Percentiles rank a stretch among this genome's conserved stretches.
Evolutionary conservation across 2,329 filamentous ascomycete genomes (phyloP).

Genomic region (Phaeoacremonium minimum): DNA sequence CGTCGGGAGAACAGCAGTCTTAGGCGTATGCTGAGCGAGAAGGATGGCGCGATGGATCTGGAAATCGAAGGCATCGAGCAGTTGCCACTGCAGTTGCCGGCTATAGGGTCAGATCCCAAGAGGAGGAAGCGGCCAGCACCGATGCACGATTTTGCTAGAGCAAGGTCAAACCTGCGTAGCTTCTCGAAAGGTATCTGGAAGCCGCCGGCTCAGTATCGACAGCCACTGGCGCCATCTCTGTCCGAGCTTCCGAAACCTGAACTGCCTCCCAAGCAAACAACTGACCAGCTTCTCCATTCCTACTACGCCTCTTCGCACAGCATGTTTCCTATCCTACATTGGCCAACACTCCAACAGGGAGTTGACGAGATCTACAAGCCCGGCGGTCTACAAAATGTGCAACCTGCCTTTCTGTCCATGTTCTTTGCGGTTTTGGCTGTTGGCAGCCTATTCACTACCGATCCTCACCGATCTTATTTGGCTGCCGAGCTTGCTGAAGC

Average conservation of each 20-base stretch:
- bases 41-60: constrained; percentile 34
- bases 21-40: constrained; percentile 56
- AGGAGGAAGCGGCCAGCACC: constrained; percentile 57
- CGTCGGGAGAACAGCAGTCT: constrained; percentile 76
- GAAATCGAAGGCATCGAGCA: constrained; percentile 42
- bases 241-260: constrained; percentile 54
- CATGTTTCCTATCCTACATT: constrained; percentile 81
- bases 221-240: constrained; percentile 35
- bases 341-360: constrained; percentile 74
- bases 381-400: constrained; percentile 54
- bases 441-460: constrained; percentile 68
- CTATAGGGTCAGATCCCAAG: constrained; percentile 62
- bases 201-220: constrained; percentile 65
- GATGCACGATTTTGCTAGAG: constrained; percentile 66
- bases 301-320: constrained; percentile 77
- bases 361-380: constrained; percentile 73
- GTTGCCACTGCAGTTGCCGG: constrained; percentile 53
- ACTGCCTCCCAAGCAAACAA: constrained; percentile 65
- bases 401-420: constrained; percentile 70
- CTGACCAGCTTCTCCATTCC: constrained; percentile 68
- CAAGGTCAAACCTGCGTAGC: constrained; percentile 67
- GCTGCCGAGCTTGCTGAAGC: constrained; percentile 66
- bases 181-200: constrained; percentile 78
- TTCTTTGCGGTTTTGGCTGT: constrained; percentile 82
- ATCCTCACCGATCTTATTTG: constrained; percentile 48